Conservation (phyloP, 495 filamentous ascomycete species). For the Collariella sp. region DNA sequence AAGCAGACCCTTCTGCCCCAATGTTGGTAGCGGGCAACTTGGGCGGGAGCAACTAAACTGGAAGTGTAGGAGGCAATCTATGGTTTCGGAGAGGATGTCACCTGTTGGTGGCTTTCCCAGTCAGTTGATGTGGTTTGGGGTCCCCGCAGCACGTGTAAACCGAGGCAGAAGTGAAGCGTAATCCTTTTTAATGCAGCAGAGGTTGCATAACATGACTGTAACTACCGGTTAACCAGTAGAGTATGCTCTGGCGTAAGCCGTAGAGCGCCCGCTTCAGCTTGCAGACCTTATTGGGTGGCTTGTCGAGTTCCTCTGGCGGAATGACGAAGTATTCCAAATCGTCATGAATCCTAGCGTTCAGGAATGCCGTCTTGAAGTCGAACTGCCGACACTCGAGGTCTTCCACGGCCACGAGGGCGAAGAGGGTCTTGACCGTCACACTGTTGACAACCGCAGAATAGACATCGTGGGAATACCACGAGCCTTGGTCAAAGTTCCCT, state of each 20-base stretch:
- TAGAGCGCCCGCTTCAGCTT: background rate
- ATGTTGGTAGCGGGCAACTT: too few relatives aligned
- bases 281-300: background rate
- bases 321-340: background rate
- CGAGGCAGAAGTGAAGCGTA: too few relatives aligned
- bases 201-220: too few relatives aligned
- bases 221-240: conserved; percentile 17
- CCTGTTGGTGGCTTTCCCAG: too few relatives aligned
- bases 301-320: background rate
- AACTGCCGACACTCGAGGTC: background rate
- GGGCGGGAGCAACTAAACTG: too few relatives aligned
- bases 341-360: background rate
- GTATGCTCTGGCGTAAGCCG: background rate
- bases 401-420: background rate
- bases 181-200: too few relatives aligned
- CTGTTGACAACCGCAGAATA: background rate
- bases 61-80: too few relatives aligned
- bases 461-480: background rate
- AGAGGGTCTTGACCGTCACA: background rate
- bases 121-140: too few relatives aligned
- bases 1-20: too few relatives aligned
- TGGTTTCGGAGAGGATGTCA: too few relatives aligned
- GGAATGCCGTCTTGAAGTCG: conserved; percentile 7
- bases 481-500: conserved; percentile 1
- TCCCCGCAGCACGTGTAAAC: too few relatives aligned